Conservation (phyloP, 2,329 filamentous ascomycete genomes). For the Diaporthe batatas region DNA sequence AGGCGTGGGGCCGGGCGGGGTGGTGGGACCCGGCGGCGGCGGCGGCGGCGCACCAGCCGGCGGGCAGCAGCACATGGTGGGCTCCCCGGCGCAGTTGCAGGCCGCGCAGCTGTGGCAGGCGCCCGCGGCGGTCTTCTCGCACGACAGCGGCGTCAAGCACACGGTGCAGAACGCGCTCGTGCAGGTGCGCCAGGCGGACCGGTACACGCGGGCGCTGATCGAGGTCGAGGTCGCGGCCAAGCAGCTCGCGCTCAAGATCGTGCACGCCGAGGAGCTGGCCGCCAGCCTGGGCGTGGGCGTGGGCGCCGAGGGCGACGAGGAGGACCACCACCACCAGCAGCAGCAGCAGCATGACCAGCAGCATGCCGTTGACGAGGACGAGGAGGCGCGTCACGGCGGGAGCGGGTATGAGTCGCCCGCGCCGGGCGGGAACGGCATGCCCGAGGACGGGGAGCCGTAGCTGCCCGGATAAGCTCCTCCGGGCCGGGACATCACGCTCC, state of each 20-base stretch:
- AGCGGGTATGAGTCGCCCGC: conserved; percentile 35
- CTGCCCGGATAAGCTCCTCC: background rate
- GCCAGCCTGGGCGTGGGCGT: conserved; percentile 46
- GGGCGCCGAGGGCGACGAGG: conserved; percentile 45
- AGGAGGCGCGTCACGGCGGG: conserved; percentile 16
- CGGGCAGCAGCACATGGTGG: conserved; percentile 29
- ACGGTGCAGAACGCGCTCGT: conserved; percentile 61
- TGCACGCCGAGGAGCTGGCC: conserved; percentile 63
- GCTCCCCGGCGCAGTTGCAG: conserved; percentile 42
- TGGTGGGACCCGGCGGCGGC: too few species aligned
- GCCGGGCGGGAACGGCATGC: conserved; percentile 28
- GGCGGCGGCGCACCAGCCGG: too few species aligned
- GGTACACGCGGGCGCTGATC: conserved; percentile 60
- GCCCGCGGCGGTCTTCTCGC: conserved; percentile 43
- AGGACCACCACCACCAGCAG: background rate
- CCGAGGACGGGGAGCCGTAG: conserved; percentile 28
- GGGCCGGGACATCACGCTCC: too few species aligned
- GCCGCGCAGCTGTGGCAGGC: conserved; percentile 42
- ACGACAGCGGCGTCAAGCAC: conserved; percentile 57
- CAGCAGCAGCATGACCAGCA: background rate
- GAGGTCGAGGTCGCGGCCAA: conserved; percentile 67
- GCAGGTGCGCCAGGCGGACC: conserved; percentile 59
- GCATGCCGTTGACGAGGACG: background rate
- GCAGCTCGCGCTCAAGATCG: conserved; percentile 66
- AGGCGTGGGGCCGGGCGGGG: conserved; percentile 45